Evolutionary conservation across 2,329 filamentous ascomycete genomes (phyloP), one percentile per base, ranked within the genome.

Genomic region (Aspergillus oerlinghausenensis): DNA sequence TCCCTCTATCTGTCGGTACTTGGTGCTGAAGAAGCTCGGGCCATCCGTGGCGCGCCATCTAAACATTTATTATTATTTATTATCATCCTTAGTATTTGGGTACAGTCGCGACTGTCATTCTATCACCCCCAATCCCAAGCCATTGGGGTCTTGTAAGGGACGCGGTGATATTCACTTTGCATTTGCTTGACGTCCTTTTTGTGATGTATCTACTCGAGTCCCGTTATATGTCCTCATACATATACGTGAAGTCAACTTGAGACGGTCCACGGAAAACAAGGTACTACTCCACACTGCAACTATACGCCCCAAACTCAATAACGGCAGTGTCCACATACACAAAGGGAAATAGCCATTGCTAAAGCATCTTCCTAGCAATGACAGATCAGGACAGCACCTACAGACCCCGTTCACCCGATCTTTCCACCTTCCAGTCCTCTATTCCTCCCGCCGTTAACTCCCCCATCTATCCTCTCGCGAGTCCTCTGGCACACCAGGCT

Each of bases 331-430:
- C n/a, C 9, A 14, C 11, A 32, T 11, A 26, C 19, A 32, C 11
- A 23, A n/a, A 54, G 19, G 51, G 55, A 55, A 57, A 59, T 19
- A 45, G 42, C 42, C 49, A 50, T 59, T 52, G 60, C 56, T 63
- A 58, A 63, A 51, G 32, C 35, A 51, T 55, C 56, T 55, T 59
- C 60, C 59, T 64, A 75, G 69, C 68, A 63, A 77, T 77, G 74
- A 77, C 73, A 68, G 75, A 76, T 61, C 71, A 72, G 65, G 72
- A 77, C 62, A 75, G 72, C 55, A 70, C 72, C 29, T 79, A 80
- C 69, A 73, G 76, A 64, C 77, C 77, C 60, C 73, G 72, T 67
- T 80, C 77, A 48, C 79, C 79, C 65, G 77, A 80, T 63, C 75
- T 84, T 63, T 81, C 82, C 59, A 76, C 74, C 67, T 76, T 79